Evolutionary conservation across 2,329 filamentous ascomycete species (phyloP), one percentile per base, ranked within the genome.

Genomic region (Alternaria sp.): DNA sequence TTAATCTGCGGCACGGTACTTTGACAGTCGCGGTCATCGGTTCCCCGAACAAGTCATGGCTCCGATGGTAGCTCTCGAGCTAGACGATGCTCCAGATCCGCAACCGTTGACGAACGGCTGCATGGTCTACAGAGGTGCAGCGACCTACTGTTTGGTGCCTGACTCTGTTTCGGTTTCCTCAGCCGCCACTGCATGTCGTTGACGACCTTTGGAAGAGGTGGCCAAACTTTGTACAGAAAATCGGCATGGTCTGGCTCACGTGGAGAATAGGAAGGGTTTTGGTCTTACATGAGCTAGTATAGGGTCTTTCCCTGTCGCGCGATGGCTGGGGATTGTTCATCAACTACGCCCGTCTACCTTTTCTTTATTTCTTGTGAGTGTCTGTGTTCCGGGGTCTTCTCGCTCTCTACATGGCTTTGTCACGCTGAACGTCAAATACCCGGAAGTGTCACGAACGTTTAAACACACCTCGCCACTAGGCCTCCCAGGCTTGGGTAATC

Each of bases 121-220:
- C 32, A 14, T 30, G 20, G 20, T 50, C 32, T 16, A 34, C 46
- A 10, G 22, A 25, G 46, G 22, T 50, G 46, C 46, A 50, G 46
- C 46, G 30, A 36, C 20, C 30, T 36, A 50, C 46, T 38, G 46
- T 38, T 49, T 49, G 46, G 46, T 49, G 22, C 30, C 46, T 49
- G 30, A 34, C 28, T 36, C 30, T 36, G n/a, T 18, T 10, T 14
- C 16, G 18, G 11, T 49, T 48, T 32, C 27, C 28, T 32, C 28
- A 18, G 16, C 27, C 28, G 45, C 45, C 27, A 30, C 27, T 11
- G 10, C 45, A 10, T 22, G 14, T 16, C 12, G 46, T 49, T 25
- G 30, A 36, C 18, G 46, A 30, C 20, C 20, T 49, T 36, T 20
- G 25, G 27, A 48, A 34, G 28, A 28, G 45, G 16, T 32, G 30